Conservation (phyloP, 2,329 filamentous ascomycete genomes). For the Colletotrichum acutatum region DNA sequence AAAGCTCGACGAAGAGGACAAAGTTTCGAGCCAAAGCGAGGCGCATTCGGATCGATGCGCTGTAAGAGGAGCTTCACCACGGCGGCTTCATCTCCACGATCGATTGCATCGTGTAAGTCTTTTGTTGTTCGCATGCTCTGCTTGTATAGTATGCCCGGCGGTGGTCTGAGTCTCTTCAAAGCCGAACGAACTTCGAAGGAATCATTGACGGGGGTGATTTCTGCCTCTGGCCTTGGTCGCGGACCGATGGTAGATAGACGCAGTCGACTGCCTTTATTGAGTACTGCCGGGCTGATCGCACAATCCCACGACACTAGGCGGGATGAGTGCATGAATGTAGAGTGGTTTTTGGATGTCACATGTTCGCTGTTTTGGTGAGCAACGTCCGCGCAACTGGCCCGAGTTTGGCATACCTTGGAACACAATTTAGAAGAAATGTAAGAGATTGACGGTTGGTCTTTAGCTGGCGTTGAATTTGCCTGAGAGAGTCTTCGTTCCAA, state of each 20-base stretch:
- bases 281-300: slow-evolving; percentile 32
- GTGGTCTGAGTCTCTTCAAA: slow-evolving; percentile 27
- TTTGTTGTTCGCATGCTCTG: slow-evolving; percentile 33
- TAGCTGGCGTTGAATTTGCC: slow-evolving; percentile 21
- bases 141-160: slow-evolving; percentile 23
- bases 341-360: slow-evolving; percentile 32
- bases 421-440: slow-evolving; percentile 33
- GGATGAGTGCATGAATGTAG: slow-evolving; percentile 33
- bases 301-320: slow-evolving; percentile 27
- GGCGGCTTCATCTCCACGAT: slow-evolving; percentile 36
- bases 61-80: slow-evolving; percentile 38
- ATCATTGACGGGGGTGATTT: slow-evolving; percentile 9
- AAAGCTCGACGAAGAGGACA: slow-evolving; percentile 40
- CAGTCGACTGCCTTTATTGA: slow-evolving; percentile 34
- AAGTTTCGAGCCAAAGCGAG: slow-evolving; percentile 26
- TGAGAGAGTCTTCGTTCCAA: slow-evolving; percentile 36
- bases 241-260: slow-evolving; percentile 21
- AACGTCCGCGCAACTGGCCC: too few species aligned
- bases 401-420: slow-evolving; percentile 19
- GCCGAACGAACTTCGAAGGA: slow-evolving; percentile 19
- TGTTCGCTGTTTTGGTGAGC: slow-evolving; percentile 22
- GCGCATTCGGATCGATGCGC: slow-evolving; percentile 37
- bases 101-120: slow-evolving; percentile 41
- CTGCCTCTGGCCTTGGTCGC: slow-evolving; percentile 18
- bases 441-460: slow-evolving; percentile 29